Evolutionary conservation across 306 rosid species (phyloP), one percentile per base, ranked within the genome.

Genomic region (Rosa chinensis): DNA sequence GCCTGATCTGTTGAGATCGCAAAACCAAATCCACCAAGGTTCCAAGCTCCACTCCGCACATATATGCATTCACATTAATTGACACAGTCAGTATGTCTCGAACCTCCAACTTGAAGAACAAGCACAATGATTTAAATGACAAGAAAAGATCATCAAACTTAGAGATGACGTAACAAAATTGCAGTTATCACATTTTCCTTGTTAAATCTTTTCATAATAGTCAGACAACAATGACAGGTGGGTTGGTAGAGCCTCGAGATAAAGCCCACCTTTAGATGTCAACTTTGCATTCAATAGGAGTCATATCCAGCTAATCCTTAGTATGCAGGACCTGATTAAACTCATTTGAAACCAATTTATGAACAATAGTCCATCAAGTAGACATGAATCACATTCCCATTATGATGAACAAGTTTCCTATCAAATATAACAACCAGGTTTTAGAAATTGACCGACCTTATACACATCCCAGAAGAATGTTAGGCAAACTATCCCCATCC

Each of bases 11-110:
- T 78, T 78, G 98, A 81, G 73, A 89, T 84, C 68, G 99, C 91
- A 89, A 93, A 93, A 84, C 99, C 91, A 84, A 96, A 96, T 77
- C 99, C 99, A 67, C 92, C 92, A 45, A 96, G 98, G 84, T 96
- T 96, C 99, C 99, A 96, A 78, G 99, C 98, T 87, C 99, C 99
- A 85, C 93, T 91, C 99, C 93, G 96, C 81, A 85, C 45, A 73
- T 72, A 79, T 28, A 76, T 68, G 63, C 53, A 74, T 63, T 66
- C 32, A 32, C 17, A 81, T 81, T 42, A 42, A 81, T 62, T 49
- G 13, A 10, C 59, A 72, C 68, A 73, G 50, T 44, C 66, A 66
- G 44, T 50, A 61, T 66, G 55, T 77, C 28, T 44, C 61, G 11
- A 47, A 66, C 40, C 47, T 21, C 37, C 10, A 66, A 52, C 66